Conservation (phyloP, 768 basidiomycete species). For the Glaciozyma antarctica region DNA sequence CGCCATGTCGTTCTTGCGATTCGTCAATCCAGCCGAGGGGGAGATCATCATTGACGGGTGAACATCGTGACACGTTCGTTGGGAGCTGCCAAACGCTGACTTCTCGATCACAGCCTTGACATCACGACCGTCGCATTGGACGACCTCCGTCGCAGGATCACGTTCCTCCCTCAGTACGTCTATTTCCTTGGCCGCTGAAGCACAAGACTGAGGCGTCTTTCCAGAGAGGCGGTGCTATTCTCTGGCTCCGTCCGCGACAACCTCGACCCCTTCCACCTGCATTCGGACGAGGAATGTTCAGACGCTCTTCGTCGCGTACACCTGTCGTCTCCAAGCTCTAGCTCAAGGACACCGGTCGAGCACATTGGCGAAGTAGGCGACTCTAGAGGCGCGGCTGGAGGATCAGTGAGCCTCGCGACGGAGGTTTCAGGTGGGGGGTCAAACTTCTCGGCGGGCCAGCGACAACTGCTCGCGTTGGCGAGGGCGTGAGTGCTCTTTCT, state of each 20-base stretch:
- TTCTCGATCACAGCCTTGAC: conserved; percentile 29
- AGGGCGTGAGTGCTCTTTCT: conserved; percentile 38
- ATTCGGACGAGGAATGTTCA: conserved; percentile 11
- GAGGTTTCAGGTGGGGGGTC: conserved; percentile 38
- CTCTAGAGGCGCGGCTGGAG: not conserved
- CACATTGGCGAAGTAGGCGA: too few relatives aligned
- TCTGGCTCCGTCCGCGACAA: conserved; percentile 13
- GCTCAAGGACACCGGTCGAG: not conserved
- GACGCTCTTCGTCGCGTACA: conserved; percentile 4
- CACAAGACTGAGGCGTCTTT: too few relatives aligned
- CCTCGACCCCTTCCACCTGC: conserved; percentile 21
- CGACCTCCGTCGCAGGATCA: conserved; percentile 49
- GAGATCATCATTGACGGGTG: conserved; percentile 38
- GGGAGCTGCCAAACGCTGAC: too few relatives aligned
- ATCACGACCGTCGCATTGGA: conserved; percentile 40
- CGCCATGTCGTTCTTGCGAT: conserved; percentile 43
- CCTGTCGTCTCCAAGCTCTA: not conserved
- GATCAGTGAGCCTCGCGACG: not conserved
- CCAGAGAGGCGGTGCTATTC: conserved; percentile 17
- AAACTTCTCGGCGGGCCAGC: conserved; percentile 42
- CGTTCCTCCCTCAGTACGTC: conserved; percentile 23
- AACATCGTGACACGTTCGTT: too few relatives aligned
- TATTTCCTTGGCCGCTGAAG: too few relatives aligned
- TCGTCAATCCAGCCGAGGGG: conserved; percentile 41
- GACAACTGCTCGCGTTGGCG: conserved; percentile 44